These are phyloP conservation scores for Astrothelium subdiscretum DNA, from an alignment of 495 filamentous ascomycete species.

Conservation along the genomic window DNA sequence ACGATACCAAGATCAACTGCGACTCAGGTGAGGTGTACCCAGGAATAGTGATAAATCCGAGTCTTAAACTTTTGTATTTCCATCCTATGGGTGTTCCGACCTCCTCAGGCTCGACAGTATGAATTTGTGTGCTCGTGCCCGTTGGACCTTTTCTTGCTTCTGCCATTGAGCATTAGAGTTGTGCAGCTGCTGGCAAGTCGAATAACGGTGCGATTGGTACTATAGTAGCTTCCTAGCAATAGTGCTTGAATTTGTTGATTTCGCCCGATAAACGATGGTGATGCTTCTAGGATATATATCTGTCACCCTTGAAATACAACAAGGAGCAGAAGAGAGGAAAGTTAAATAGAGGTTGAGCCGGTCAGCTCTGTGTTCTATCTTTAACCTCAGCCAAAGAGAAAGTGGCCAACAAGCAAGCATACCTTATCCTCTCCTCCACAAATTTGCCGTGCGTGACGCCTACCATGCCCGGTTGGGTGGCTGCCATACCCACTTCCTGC, in stretches of 20 bases:
- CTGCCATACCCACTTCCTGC: not conserved
- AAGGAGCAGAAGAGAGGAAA: not conserved
- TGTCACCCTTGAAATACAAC: not conserved
- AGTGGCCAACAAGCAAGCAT: not conserved
- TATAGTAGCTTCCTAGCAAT: not conserved
- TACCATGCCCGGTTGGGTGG: not conserved
- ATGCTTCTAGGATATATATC: not conserved
- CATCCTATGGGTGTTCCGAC: constrained; percentile 29
- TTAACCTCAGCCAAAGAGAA: not conserved
- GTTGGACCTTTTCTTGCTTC: not conserved
- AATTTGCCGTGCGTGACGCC: not conserved
- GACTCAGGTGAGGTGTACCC: constrained; percentile 68
- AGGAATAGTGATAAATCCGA: constrained; percentile 43
- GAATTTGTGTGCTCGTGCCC: constrained; percentile 3
- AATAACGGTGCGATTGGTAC: not conserved
- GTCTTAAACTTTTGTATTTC: constrained; percentile 56
- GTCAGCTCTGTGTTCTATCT: not conserved
- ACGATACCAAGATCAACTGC: constrained; percentile 63
- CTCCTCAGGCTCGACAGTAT: not conserved
- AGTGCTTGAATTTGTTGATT: not conserved
- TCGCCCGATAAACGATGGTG: not conserved
- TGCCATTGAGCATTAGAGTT: not conserved
- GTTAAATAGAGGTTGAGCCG: not conserved
- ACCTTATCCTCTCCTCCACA: not conserved
- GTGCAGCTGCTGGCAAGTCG: not conserved